Evolutionary conservation across 73 alveolate species (phyloP), one percentile per base, ranked within the genome.

Genomic region (Stentor roeselii): DNA sequence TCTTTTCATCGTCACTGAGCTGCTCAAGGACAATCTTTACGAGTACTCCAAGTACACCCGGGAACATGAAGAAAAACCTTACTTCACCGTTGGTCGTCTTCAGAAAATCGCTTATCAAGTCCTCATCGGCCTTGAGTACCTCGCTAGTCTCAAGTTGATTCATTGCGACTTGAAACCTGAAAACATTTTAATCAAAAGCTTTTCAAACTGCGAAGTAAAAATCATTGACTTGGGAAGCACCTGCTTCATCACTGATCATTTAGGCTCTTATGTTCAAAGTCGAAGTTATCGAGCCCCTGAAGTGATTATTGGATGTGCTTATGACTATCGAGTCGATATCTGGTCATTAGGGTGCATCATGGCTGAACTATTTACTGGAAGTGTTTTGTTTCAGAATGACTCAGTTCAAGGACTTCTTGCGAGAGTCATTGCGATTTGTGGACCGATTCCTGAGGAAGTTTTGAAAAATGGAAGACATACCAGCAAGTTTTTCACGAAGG

Each of bases 151-250:
- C 75, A 90, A 92, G 60, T 90, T 97, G 75, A 95, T 97, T 0
- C 99, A 97, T 78, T 97, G 99, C 76, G 99, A 97, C 87, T 86
- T 97, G 84, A 97, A 97, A 88, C 99, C 99, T 0, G 99, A 97
- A 88, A 97, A 97, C 90, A 97, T 97, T 59, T 85, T 97, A 75
- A 94, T 97, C 89, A 97, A 94, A 90, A 87, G 95, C 30, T 94
- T 91, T 89, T 90, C 96, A 42, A 82, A 89, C 59, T 92, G 97
- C 39, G 94, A 90, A 83, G 96, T 94, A 67, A 95, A 97, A 93
- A 98, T 97, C 42, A 97, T 97, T 32, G 99, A 97, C 93, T 94
- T 97, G 60, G 99, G 99, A 39, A 91, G 98, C 34, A 88, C 97
- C 3, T 97, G 99, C 94, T 97, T 93, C 83, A 90, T 94, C 58